Conservation (phyloP, 2,329 filamentous ascomycete genomes). For the Talaromyces sp. region DNA sequence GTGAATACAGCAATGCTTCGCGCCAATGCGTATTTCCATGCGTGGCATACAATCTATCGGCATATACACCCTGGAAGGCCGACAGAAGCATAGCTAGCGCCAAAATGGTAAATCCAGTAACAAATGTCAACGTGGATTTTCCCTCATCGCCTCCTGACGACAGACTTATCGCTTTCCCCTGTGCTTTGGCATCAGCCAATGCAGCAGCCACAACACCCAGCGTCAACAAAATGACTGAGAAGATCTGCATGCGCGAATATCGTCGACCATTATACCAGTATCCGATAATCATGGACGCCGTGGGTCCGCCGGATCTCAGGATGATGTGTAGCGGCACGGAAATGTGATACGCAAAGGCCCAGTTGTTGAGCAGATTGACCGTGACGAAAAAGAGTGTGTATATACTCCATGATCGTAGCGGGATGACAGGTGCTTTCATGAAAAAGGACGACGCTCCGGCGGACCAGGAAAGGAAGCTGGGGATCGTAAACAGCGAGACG, state of each 20-base stretch:
- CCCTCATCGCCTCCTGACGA: constrained; percentile 20
- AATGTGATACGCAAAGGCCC: constrained; percentile 95
- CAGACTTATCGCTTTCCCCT: constrained; percentile 51
- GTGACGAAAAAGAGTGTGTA: constrained; percentile 89
- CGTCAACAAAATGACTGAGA: constrained; percentile 79
- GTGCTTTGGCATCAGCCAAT: constrained; percentile 81
- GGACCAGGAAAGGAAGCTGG: constrained; percentile 67
- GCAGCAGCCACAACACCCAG: constrained; percentile 82
- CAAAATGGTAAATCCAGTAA: constrained; percentile 72
- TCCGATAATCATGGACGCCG: constrained; percentile 91
- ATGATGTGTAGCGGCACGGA: constrained; percentile 97
- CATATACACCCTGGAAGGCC: constrained; percentile 92
- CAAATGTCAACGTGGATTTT: constrained; percentile 43
- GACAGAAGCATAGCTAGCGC: constrained; percentile 86
- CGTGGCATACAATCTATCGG: constrained; percentile 79
- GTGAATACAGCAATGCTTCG: constrained; percentile 94
- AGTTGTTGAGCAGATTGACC: constrained; percentile 96
- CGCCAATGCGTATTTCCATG: constrained; percentile 84
- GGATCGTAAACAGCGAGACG: constrained; percentile 72
- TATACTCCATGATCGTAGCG: constrained; percentile 76
- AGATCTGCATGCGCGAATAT: constrained; percentile 75
- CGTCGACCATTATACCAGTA: constrained; percentile 73
- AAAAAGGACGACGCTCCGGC: constrained; percentile 63
- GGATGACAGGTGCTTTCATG: constrained; percentile 73
- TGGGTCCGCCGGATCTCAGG: constrained; percentile 87